phyloP scores from a whole-genome alignment of 2,329 filamentous ascomycete genomes.

The Cyphellophora attinorum region DNA sequence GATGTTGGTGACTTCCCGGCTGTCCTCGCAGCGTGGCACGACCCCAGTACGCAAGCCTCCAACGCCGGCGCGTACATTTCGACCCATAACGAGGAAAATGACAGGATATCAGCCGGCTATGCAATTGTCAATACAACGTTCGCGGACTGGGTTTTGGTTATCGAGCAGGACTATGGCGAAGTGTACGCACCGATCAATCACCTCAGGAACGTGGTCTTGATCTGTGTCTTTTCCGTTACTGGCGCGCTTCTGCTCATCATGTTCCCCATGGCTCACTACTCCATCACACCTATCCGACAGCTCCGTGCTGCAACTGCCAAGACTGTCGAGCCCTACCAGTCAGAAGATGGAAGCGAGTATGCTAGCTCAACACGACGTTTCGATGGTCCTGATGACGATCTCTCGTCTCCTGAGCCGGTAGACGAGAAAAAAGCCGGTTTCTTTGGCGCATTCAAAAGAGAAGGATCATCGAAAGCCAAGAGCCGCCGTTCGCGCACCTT shows the following conservation, averaged over 20 bases:
- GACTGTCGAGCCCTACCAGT: conserved; percentile 50
- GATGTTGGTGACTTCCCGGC: conserved; percentile 53
- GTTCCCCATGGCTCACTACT: conserved; percentile 71
- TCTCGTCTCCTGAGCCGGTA: conserved; percentile 28
- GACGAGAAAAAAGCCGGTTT: conserved; percentile 18
- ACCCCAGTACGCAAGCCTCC: conserved; percentile 42
- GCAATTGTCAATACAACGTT: conserved; percentile 58
- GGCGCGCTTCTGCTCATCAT: conserved; percentile 63
- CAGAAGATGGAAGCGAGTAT: conserved; percentile 31
- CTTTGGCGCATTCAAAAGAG: conserved; percentile 8
- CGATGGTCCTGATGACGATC: conserved; percentile 41
- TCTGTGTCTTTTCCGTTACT: conserved; percentile 74
- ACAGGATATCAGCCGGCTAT: conserved; percentile 68
- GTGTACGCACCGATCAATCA: conserved; percentile 66
- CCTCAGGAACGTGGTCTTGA: conserved; percentile 70
- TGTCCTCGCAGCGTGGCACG: conserved; percentile 50
- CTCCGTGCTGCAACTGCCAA: conserved; percentile 67
- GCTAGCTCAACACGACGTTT: conserved; percentile 19
- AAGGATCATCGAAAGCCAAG: conserved; percentile 11
- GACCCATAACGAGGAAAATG: conserved; percentile 62
- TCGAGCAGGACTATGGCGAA: conserved; percentile 67
- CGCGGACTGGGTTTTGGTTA: conserved; percentile 72
- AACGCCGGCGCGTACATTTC: conserved; percentile 61
- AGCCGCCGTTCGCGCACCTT: conserved; percentile 38
- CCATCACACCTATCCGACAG: conserved; percentile 68